Conservation (phyloP, 1,284 basidiomycete genomes). For the Rhodotorula sp. region DNA sequence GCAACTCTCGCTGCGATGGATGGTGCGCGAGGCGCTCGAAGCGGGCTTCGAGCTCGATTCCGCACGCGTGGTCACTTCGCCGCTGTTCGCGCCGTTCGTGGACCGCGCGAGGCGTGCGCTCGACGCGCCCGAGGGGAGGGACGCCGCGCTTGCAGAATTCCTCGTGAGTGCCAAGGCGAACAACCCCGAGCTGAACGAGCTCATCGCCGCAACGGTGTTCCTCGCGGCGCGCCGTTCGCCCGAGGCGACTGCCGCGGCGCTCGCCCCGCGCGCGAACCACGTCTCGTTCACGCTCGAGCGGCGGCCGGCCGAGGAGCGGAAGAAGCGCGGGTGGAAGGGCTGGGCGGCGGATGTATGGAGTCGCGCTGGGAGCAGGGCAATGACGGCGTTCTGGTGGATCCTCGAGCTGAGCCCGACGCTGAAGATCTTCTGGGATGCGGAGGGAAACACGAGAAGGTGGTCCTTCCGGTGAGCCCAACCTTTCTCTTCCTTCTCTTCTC, state of each 20-base stretch:
- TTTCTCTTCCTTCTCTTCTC: background rate
- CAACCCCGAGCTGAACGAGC: conserved; percentile 1
- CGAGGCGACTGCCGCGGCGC: conserved; percentile 5
- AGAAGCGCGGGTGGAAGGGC: background rate
- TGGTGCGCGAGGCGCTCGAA: conserved; percentile 31
- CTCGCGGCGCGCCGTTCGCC: conserved; percentile 6
- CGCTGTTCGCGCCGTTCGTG: conserved; percentile 21
- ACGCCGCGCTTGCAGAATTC: background rate
- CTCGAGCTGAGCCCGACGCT: conserved; percentile 27
- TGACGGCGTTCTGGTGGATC: conserved; percentile 20
- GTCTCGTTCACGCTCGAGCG: conserved; percentile 15
- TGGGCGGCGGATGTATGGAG: conserved; percentile 3
- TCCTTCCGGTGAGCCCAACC: conserved; percentile 10
- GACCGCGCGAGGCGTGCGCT: background rate
- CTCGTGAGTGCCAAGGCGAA: background rate
- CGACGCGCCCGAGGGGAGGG: background rate
- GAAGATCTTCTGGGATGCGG: conserved; percentile 23
- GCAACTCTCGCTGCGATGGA: conserved; percentile 30
- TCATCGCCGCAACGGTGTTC: conserved; percentile 17
- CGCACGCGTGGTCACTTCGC: background rate
- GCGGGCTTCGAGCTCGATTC: conserved; percentile 22
- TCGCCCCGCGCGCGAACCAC: conserved; percentile 24
- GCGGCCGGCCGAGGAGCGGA: background rate
- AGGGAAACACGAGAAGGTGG: conserved; percentile 7
- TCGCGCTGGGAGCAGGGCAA: background rate